Percentiles rank a stretch among this genome's conserved stretches.
These are phyloP conservation scores for Bremia lactucae DNA, from an alignment of 352 stramenopile species.

Conservation along the genomic window DNA sequence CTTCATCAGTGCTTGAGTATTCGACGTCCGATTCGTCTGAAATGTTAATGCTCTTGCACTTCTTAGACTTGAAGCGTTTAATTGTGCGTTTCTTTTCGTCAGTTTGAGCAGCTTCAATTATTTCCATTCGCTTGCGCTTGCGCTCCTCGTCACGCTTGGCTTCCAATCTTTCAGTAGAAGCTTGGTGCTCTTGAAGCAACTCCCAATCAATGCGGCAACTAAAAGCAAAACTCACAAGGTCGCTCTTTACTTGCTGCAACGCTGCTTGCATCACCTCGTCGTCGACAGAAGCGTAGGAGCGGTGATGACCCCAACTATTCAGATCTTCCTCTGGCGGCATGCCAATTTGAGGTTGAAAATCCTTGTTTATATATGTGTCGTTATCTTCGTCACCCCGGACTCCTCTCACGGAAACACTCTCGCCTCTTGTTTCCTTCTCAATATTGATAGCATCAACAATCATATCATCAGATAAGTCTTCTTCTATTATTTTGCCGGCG, in stretches of 20 bases:
- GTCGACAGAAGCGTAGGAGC: constrained; percentile 90
- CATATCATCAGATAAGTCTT: constrained; percentile 11
- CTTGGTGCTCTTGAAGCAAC: constrained; percentile 84
- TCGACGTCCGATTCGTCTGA: constrained; percentile 42
- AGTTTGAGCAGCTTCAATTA: constrained; percentile 32
- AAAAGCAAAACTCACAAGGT: constrained; percentile 91
- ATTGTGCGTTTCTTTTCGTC: constrained; percentile 20
- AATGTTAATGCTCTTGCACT: constrained; percentile 23
- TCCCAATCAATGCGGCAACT: constrained; percentile 93
- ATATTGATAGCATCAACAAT: constrained; percentile 40
- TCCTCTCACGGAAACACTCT: constrained; percentile 6
- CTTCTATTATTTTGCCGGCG: constrained; percentile 7
- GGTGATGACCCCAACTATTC: constrained; percentile 95
- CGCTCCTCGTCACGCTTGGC: constrained; percentile 60
- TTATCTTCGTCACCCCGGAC: constrained; percentile 7
- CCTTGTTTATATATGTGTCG: constrained; percentile 24
- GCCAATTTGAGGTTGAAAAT: constrained; percentile 73
- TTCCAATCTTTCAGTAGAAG: constrained; percentile 67
- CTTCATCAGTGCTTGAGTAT: constrained; percentile 26
- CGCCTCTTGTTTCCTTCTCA: constrained; percentile 9
- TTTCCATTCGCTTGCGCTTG: constrained; percentile 61
- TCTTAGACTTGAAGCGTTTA: constrained; percentile 21
- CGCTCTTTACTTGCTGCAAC: constrained; percentile 33
- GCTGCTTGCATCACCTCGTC: constrained; percentile 94
- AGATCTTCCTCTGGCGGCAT: constrained; percentile 97